Conservation (phyloP, 345 rosid species). For the Laguncularia racemosa region DNA sequence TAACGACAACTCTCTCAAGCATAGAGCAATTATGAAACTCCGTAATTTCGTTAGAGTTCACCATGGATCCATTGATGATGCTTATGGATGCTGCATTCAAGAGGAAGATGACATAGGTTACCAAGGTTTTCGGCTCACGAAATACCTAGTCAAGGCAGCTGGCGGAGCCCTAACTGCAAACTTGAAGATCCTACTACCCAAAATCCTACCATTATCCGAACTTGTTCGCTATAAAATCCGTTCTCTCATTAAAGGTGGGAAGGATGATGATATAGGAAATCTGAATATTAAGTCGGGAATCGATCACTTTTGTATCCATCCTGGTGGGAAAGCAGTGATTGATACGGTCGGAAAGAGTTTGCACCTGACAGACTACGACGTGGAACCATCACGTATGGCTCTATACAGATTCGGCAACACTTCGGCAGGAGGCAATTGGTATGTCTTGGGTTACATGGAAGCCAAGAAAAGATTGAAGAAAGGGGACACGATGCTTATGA, state of each 20-base stretch:
- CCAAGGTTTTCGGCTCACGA: conserved; percentile 44
- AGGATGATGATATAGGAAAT: conserved; percentile 14
- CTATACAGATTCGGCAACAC: conserved; percentile 79
- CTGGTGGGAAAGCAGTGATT: conserved; percentile 81
- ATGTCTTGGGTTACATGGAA: conserved; percentile 61
- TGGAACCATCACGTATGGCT: conserved; percentile 81
- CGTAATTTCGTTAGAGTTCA: conserved; percentile 39
- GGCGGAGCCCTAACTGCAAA: conserved; percentile 43
- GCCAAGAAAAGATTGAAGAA: conserved; percentile 42
- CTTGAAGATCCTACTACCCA: conserved; percentile 45
- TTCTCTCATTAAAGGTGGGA: neutral
- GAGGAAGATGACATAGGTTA: conserved; percentile 49
- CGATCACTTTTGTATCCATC: conserved; percentile 80
- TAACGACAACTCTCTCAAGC: conserved; percentile 35
- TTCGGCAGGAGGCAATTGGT: conserved; percentile 77
- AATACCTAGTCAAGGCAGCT: conserved; percentile 45
- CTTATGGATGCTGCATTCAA: conserved; percentile 57
- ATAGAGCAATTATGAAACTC: conserved; percentile 40
- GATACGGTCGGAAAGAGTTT: conserved; percentile 57
- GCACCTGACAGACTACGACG: conserved; percentile 42
- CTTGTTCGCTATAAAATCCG: conserved; percentile 21
- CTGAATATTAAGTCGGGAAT: conserved; percentile 60
- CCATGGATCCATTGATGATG: conserved; percentile 47
- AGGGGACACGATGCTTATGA: conserved; percentile 35
- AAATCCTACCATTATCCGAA: conserved; percentile 44